Base-by-base conservation (phyloP, 768 basidiomycete genomes). In the Pisolithus marmoratus region DNA sequence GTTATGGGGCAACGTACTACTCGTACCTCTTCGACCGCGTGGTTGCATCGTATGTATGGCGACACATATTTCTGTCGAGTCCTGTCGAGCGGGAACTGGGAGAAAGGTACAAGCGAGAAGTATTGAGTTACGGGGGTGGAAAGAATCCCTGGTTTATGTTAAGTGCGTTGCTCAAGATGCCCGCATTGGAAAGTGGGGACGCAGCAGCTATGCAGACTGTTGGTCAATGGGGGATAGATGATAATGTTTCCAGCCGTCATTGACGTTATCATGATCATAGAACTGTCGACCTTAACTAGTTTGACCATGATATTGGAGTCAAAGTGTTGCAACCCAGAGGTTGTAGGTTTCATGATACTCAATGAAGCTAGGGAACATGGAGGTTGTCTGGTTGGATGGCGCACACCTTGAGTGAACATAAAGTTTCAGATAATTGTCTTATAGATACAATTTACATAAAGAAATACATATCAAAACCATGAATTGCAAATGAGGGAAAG, bases 1-100 rank as follows among this genome's bases (percentile, higher is more conserved):
- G 94, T 2, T 99, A 99, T 60, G 94, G 95, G 5, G 94, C 95
- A 14, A 96, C 93, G 0, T 99, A 99, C 65, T 99, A 99, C 61
- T 94, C 93, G 3, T 99, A 99, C 64, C 77, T 97, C 12, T 94
- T 99, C 58, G 96, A 98, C 58, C 83, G 94, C 5, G 93, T 93
- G 4, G 96, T 99, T 53, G 95, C 96, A 0, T 89, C 89, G 6
- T 80, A 87, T n/a, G 85, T 97, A 0, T 99, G 91, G 88, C 67
- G 73, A 9, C 78, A 81, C 9, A 72, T 95, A 0, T 98, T 98
- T 61, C 71, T 74, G 8, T 54, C 58, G 0, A 75, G 88, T 41
- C 89, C 91, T 0, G 67, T 97, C 15, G 75, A 76, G 49, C 73
- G 95, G 15, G 79, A 78, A 34, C 74, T 79, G 2, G 96, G 96